Base-by-base conservation (phyloP, 179 eudicot species). In the Amaranthus tricolor region DNA sequence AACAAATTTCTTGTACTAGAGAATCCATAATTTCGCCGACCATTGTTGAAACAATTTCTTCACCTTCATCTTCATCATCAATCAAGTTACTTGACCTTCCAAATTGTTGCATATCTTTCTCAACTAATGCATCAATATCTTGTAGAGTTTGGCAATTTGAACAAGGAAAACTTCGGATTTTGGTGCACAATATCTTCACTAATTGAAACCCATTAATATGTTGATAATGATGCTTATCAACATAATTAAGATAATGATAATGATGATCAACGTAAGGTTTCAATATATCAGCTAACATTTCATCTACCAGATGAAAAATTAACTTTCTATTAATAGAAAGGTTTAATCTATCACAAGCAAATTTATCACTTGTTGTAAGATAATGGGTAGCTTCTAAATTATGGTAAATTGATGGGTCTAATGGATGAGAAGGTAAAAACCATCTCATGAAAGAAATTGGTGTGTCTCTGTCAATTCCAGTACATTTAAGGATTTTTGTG, bases 111-210 rank as follows among this genome's bases (percentile, higher is more conserved):
- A 90, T 66, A 78, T 88, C 96, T 62, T 69, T 77, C 44, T 80
- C 90, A 13, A 90, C 84, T 68, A 90, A 76, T 9, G 76, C 81
- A 52, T 90, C 92, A 13, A 90, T 90, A 58, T 90, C 96, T 66
- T 88, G 90, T 44, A 88, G 82, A 55, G 87, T 87, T 69, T 72
- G 74, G 68, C 92, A 88, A 31, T 88, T 50, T 8, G 82, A 71
- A 17, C 76, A 70, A 19, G 96, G 89, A 53, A 85, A 81, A 48
- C 76, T 76, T 49, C 75, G 60, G 0, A 88, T 86, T 68, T 57
- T 82, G 62, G 49, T 62, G 59, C 87, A 85, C 40, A 90, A 61
- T 43, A 57, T 78, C 31, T 83, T 84, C 40, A 78, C 75, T 62
- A 93, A 70, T 68, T 82, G 77, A 0, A 77, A 76, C 66, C 89